A percentile compares a stretch with the other conserved stretches of the same genome.
Conservation (phyloP, 1,139 yeast species). For the Diutina mesorugosa region DNA sequence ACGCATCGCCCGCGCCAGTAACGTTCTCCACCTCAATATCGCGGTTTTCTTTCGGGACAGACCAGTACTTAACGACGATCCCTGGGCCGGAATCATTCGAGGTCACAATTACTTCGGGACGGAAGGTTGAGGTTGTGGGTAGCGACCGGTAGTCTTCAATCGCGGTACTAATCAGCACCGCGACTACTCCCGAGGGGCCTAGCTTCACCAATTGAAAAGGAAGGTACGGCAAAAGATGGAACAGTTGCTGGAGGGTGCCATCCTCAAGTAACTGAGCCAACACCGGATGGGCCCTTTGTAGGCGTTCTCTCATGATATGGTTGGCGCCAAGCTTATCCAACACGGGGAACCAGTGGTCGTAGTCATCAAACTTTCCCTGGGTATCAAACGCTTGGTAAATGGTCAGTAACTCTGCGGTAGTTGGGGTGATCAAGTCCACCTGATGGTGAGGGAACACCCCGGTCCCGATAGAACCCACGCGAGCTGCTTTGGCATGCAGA, state of each 20-base stretch:
- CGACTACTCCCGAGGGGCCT: conserved; percentile 52
- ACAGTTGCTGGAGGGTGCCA: conserved; percentile 59
- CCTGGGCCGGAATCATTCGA: conserved; percentile 23
- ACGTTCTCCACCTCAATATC: conserved; percentile 31
- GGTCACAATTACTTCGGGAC: conserved; percentile 12
- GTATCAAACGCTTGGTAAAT: conserved; percentile 38
- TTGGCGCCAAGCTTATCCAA: conserved; percentile 50
- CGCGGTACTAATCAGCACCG: conserved; percentile 22
- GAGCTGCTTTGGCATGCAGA: conserved; percentile 44
- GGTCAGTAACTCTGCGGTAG: conserved; percentile 43
- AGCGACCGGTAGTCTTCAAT: conserved; percentile 15
- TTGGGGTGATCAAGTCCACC: conserved; percentile 50
- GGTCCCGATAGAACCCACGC: conserved; percentile 15
- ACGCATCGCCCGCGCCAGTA: conserved; percentile 57
- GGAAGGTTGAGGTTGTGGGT: conserved; percentile 22
- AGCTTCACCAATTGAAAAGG: conserved; percentile 58
- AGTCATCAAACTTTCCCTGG: conserved; percentile 41
- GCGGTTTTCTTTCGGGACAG: conserved; percentile 27
- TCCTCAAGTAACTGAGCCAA: conserved; percentile 15
- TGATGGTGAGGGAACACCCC: conserved; percentile 19
- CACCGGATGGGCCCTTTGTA: conserved; percentile 15
- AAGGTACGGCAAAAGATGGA: conserved; percentile 58
- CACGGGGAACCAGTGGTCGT: conserved; percentile 63
- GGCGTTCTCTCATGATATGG: conserved; percentile 27
- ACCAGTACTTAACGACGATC: conserved; percentile 50